Evolutionary conservation across 306 rosid species (phyloP).

Genomic region (Elaeagnus macrophylla): DNA sequence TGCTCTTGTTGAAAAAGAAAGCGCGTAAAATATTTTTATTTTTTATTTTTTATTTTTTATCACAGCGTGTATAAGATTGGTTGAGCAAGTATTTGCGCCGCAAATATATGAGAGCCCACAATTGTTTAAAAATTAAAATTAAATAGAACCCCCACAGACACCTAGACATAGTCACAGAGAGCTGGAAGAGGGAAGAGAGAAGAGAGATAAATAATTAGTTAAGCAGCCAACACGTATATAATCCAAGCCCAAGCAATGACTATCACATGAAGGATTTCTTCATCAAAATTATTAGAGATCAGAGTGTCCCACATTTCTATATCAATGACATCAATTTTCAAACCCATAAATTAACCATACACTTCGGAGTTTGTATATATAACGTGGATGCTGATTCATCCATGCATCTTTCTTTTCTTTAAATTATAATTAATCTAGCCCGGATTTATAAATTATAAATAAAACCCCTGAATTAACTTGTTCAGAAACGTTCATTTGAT

Average conservation of each 20-base stretch:
- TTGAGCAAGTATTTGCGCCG: too few species aligned
- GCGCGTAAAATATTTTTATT: too few species aligned
- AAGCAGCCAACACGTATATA: neutral
- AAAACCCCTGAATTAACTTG: too few species aligned
- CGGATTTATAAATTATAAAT: neutral
- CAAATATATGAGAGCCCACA: too few species aligned
- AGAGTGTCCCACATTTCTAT: slow-evolving; percentile 2
- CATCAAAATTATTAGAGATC: neutral
- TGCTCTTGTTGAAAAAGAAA: too few species aligned
- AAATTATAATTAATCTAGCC: too few species aligned
- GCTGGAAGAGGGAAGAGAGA: neutral
- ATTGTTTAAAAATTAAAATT: too few species aligned
- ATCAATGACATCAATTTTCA: neutral
- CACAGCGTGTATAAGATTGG: too few species aligned
- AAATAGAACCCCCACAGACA: neutral
- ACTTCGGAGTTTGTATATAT: neutral
- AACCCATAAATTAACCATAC: neutral
- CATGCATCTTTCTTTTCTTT: slow-evolving; percentile 21
- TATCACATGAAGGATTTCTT: slow-evolving; percentile 10
- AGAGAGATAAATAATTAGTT: neutral
- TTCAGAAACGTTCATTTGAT: too few species aligned
- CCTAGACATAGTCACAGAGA: neutral
- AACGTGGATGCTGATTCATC: slow-evolving; percentile 17
- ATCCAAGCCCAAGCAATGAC: slow-evolving; percentile 9
- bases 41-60: too few species aligned